Percentiles rank a stretch among this genome's conserved stretches.
Evolutionary conservation across 441 rosid species (phyloP).

Genomic region (Cnidoscolus chayamansa): DNA sequence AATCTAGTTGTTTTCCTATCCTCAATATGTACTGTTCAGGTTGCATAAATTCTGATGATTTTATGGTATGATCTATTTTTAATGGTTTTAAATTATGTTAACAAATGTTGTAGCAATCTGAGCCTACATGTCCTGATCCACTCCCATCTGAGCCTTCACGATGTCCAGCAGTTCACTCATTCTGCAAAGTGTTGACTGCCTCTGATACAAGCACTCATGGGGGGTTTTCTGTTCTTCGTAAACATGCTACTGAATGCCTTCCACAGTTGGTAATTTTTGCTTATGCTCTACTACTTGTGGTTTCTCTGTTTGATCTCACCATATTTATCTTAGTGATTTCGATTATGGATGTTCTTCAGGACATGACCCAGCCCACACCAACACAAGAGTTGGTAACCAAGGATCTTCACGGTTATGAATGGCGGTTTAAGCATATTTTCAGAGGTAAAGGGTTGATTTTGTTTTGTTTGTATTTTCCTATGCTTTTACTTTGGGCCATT

Average conservation of each 20-base stretch:
- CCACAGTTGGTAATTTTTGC: conserved; percentile 61
- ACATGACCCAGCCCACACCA: conserved; percentile 81
- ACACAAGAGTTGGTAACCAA: conserved; percentile 78
- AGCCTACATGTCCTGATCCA: conserved; percentile 58
- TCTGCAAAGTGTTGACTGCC: conserved; percentile 83
- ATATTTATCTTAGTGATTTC: conserved; percentile 9
- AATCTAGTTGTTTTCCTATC: background rate
- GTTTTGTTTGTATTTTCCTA: background rate
- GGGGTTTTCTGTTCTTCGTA: conserved; percentile 90
- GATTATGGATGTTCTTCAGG: conserved; percentile 40
- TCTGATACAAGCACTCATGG: conserved; percentile 99
- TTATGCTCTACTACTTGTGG: background rate
- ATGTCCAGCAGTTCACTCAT: conserved; percentile 51
- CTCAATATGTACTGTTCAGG: background rate
- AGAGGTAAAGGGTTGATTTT: conserved; percentile 50
- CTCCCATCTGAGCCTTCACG: conserved; percentile 45
- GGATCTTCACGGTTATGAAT: conserved; percentile 84
- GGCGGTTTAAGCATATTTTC: conserved; percentile 93
- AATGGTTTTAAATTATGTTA: background rate
- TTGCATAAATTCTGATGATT: background rate
- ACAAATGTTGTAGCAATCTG: conserved; percentile 47
- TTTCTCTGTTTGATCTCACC: background rate
- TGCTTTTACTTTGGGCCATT: background rate
- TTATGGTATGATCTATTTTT: background rate
- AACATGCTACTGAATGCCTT: conserved; percentile 88